Percentiles rank a stretch among this genome's conserved stretches.
Conservation (phyloP, 495 filamentous ascomycete species). For the Penicillium steckii region DNA sequence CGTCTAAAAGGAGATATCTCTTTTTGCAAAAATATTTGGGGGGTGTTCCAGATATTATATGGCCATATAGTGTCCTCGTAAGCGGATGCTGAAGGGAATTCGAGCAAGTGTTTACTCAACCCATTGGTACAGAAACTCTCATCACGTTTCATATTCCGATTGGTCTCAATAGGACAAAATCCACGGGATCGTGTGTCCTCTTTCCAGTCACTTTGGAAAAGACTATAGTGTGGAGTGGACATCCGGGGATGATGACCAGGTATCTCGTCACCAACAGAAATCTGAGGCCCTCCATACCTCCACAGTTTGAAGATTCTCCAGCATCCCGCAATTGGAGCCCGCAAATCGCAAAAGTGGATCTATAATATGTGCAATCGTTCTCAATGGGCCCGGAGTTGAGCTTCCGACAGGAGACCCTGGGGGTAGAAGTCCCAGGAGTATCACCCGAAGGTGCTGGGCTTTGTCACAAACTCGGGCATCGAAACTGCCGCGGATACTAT, state of each 20-base stretch:
- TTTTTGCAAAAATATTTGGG: not conserved
- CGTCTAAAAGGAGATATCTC: not conserved
- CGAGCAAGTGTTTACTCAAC: too few species aligned
- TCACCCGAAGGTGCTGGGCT: too few species aligned
- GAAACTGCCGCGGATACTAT: not conserved
- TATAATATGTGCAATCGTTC: slow-evolving; percentile 6
- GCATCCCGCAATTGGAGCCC: slow-evolving; percentile 20
- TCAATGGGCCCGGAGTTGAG: slow-evolving; percentile 4
- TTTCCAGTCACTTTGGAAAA: slow-evolving; percentile 12
- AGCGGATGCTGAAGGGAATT: not conserved
- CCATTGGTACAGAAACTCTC: too few species aligned
- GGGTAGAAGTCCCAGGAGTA: too few species aligned
- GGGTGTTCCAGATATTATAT: not conserved
- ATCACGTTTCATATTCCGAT: slow-evolving; percentile 14
- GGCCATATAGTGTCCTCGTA: not conserved
- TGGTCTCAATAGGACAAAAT: slow-evolving; percentile 6
- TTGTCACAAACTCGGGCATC: not conserved
- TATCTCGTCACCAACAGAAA: not conserved
- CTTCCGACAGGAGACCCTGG: too few species aligned
- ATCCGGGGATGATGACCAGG: slow-evolving; percentile 26
- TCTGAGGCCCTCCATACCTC: slow-evolving; percentile 3
- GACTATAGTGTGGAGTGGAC: slow-evolving; percentile 21
- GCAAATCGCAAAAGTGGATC: not conserved
- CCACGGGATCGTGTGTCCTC: slow-evolving; percentile 6
- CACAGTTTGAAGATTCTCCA: slow-evolving; percentile 13